These are phyloP conservation scores for Dalechampia spathulata DNA, from an alignment of 441 rosid species.

Conservation along the genomic window DNA sequence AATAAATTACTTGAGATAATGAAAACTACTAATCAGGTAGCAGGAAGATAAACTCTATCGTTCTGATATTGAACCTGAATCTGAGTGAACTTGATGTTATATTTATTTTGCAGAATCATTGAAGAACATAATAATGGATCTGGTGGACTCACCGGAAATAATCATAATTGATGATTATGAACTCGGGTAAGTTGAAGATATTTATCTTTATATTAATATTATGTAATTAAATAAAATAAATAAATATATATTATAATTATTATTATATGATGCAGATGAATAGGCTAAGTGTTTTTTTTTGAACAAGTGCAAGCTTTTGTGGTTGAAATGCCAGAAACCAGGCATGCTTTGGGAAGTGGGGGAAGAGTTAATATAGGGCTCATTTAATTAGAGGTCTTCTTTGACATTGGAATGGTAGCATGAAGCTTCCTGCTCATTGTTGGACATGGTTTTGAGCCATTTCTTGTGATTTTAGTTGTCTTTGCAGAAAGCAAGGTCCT, in stretches of 20 bases:
- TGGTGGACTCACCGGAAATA: constrained; percentile 62
- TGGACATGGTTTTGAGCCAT: neutral
- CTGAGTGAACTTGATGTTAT: constrained; percentile 3
- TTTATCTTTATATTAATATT: too few relatives aligned
- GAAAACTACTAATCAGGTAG: too few relatives aligned
- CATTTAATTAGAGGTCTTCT: neutral
- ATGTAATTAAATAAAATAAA: too few relatives aligned
- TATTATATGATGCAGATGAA: too few relatives aligned
- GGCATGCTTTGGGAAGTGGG: neutral
- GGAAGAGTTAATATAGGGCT: neutral
- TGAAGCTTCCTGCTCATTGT: neutral
- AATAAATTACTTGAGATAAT: too few relatives aligned
- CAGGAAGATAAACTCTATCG: neutral
- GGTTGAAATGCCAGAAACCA: neutral
- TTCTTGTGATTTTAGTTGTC: neutral
- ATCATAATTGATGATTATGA: constrained; percentile 87
- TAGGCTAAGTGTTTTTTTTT: neutral
- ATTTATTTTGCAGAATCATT: constrained; percentile 45
- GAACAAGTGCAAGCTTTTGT: neutral
- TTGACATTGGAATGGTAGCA: neutral
- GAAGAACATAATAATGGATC: constrained; percentile 86
- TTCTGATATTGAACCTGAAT: neutral
- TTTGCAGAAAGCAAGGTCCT: neutral
- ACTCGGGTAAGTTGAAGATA: constrained; percentile 84
- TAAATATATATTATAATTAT: too few relatives aligned